Percentiles rank a stretch among this genome's conserved stretches.
Evolutionary conservation across 2,329 filamentous ascomycete species (phyloP).

Genomic region (Ampelomyces quisqualis): DNA sequence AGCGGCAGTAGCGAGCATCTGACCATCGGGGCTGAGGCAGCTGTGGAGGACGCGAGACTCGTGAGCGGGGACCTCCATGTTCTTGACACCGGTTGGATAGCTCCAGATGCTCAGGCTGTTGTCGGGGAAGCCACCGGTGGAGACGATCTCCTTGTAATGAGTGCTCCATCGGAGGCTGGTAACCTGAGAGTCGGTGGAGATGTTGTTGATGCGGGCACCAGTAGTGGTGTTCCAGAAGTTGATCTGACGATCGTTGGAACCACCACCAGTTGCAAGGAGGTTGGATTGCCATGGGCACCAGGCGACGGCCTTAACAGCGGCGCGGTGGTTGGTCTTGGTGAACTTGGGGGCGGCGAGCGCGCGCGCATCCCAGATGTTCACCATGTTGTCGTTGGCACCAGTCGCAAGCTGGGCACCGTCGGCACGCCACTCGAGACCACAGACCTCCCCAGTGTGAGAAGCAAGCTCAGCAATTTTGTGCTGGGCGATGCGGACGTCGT

Average conservation of each 20-base stretch:
- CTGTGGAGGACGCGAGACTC: slow-evolving; percentile 96
- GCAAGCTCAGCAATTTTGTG: slow-evolving; percentile 98
- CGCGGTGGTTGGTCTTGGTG: slow-evolving; percentile 99
- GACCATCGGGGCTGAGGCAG: slow-evolving; percentile 93
- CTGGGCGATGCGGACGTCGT: slow-evolving; percentile 94
- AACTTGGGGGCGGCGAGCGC: slow-evolving; percentile 94
- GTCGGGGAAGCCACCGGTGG: slow-evolving; percentile 97
- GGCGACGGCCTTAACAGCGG: slow-evolving; percentile 93
- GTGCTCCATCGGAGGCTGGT: slow-evolving; percentile 96
- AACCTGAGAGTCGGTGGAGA: slow-evolving; percentile 96
- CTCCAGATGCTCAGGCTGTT: slow-evolving; percentile 99
- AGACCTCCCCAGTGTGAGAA: slow-evolving; percentile 96
- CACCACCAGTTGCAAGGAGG: slow-evolving; percentile 92
- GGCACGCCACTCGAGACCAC: slow-evolving; percentile 94
- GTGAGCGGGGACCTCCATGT: slow-evolving; percentile 95
- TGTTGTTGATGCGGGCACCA: slow-evolving; percentile 96
- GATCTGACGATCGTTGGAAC: slow-evolving; percentile 95
- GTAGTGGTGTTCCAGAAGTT: slow-evolving; percentile 99
- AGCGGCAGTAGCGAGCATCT: slow-evolving; percentile 94
- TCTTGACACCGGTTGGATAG: slow-evolving; percentile 95
- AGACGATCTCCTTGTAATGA: slow-evolving; percentile 96
- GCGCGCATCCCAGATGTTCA: slow-evolving; percentile 98
- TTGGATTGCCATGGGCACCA: slow-evolving; percentile 99
- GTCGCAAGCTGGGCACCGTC: slow-evolving; percentile 96
- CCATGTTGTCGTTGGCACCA: slow-evolving; percentile 97